Evolutionary conservation across 345 rosid species (phyloP).

Genomic region (Noccaea bulbosa): DNA sequence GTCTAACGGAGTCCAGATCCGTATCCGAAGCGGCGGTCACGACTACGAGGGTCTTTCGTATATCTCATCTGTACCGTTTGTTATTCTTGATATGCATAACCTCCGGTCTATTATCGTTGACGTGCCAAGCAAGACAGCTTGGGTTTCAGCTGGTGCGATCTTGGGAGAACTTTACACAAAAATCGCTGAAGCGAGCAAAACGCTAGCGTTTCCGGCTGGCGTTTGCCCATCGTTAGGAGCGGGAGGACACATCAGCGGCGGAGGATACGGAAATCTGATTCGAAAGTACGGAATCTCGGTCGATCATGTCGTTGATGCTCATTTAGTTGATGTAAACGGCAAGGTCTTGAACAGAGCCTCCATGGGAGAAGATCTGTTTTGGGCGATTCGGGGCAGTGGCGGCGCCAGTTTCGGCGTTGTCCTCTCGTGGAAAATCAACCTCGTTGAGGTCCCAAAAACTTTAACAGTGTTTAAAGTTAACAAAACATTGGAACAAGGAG

Average conservation of each 20-base stretch:
- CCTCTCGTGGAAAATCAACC: conserved; percentile 50
- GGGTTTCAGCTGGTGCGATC: conserved; percentile 63
- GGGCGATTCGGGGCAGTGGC: conserved; percentile 71
- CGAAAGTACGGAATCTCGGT: conserved; percentile 57
- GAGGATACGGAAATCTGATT: conserved; percentile 64
- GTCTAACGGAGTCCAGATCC: conserved; percentile 25
- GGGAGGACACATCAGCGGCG: conserved; percentile 58
- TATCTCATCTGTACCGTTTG: conserved; percentile 30
- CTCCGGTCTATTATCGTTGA: conserved; percentile 54
- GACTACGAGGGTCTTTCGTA: conserved; percentile 46
- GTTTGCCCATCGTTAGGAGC: conserved; percentile 52
- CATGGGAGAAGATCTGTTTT: conserved; percentile 61
- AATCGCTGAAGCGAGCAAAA: conserved; percentile 50
- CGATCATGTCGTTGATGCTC: conserved; percentile 61
- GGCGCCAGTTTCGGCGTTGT: conserved; percentile 62
- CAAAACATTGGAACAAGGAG: conserved; percentile 44
- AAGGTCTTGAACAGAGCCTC: conserved; percentile 47
- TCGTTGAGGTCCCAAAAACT: conserved; percentile 53
- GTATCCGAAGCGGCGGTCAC: conserved; percentile 47
- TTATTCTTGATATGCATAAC: conserved; percentile 50
- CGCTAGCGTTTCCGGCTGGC: conserved; percentile 55
- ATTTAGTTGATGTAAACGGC: conserved; percentile 53
- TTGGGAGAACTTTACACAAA: conserved; percentile 56
- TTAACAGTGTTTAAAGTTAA: conserved; percentile 48
- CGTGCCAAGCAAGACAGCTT: conserved; percentile 42